Conservation (phyloP, 495 filamentous ascomycete genomes). For the Durotheca rogersii region DNA sequence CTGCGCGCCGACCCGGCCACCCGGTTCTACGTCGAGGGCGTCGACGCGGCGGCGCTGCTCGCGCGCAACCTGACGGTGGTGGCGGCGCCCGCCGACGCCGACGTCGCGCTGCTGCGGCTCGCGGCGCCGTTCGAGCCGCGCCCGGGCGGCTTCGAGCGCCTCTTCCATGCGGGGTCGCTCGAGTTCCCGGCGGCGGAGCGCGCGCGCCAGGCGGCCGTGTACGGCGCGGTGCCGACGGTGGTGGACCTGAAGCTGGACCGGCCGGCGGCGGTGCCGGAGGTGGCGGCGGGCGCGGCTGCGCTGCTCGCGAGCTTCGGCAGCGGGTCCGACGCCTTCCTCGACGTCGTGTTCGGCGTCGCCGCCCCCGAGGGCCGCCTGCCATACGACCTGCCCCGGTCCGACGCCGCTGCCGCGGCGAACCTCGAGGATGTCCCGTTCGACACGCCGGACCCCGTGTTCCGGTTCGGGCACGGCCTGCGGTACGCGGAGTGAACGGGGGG, state of each 20-base stretch:
- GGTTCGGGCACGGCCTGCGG: conserved; percentile 24
- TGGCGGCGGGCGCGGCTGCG: conserved; percentile 27
- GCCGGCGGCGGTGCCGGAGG: conserved; percentile 35
- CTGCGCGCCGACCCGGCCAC: conserved; percentile 13
- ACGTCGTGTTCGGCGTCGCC: conserved; percentile 30
- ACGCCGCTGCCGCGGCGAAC: conserved; percentile 12
- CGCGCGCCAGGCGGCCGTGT: conserved; percentile 35
- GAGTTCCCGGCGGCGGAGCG: conserved; percentile 37
- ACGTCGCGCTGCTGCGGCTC: conserved; percentile 38
- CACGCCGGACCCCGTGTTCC: conserved; percentile 25
- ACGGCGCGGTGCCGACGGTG: conserved; percentile 30
- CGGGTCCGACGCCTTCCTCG: conserved; percentile 35
- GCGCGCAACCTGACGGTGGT: conserved; percentile 23
- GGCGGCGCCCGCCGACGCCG: conserved; percentile 31
- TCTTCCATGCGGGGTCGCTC: conserved; percentile 39
- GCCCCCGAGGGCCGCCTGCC: conserved; percentile 28
- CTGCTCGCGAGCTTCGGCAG: conserved; percentile 36
- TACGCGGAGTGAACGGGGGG: conserved; percentile 9
- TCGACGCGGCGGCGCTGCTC: conserved; percentile 26
- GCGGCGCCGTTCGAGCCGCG: conserved; percentile 38
- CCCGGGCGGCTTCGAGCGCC: conserved; percentile 33
- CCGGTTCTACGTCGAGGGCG: conserved; percentile 37
- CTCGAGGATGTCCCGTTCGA: conserved; percentile 32
- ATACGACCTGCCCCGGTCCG: conserved; percentile 27
- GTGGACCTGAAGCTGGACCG: conserved; percentile 38